Base-by-base conservation (phyloP, 2,329 filamentous ascomycete genomes). In the Thermomyces lanuginosus region DNA sequence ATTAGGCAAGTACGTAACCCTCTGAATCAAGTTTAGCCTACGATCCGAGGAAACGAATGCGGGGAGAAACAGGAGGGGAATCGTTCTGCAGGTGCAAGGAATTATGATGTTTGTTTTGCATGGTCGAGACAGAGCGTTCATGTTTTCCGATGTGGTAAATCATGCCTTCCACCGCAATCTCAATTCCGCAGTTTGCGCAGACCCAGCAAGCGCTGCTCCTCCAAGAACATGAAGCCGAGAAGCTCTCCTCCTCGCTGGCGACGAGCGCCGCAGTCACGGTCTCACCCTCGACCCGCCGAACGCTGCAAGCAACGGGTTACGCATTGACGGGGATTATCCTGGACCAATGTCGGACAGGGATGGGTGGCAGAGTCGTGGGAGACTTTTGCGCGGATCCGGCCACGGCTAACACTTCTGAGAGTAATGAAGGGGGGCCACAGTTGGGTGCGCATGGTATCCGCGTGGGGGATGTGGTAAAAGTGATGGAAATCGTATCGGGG, bases 321-420 rank as follows among this genome's bases (percentile, higher is more conserved):
- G 53, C 53, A 0, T 27, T 57, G 3, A 56, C 49, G 1, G 53
- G 53, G 0, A 69, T 95, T 6, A 58, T 69, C 16, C 59, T 92
- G 17, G 61, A 66, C 7, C 75, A 77, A 10, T 78, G 79, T 46
- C 75, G 84, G 16, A 98, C 89, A 0, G 89, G 89, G 0, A 63
- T 93, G 19, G 89, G 84, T 9, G 89, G 89, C n/a, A 79, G 82
- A 37, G 82, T 80, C 0, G 76, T 98, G 2, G 59, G 93, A 3
- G 84, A 93, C 49, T 70, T 98, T 4, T 60, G 58, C 2, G 51
- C 56, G 1, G 86, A 93, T 43, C 63, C 67, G 3, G 51, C 55
- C 4, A 41, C 37, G 18, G 22, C 24, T 6, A 21, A 32, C 27
- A 7, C 34, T 29, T 39, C 63, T 8, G 34, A 33, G 2, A 27